Percentiles rank a stretch among this genome's conserved stretches.
These are phyloP conservation scores for Eucalyptus erythrocorys DNA, from an alignment of 345 rosid species.

Conservation along the genomic window DNA sequence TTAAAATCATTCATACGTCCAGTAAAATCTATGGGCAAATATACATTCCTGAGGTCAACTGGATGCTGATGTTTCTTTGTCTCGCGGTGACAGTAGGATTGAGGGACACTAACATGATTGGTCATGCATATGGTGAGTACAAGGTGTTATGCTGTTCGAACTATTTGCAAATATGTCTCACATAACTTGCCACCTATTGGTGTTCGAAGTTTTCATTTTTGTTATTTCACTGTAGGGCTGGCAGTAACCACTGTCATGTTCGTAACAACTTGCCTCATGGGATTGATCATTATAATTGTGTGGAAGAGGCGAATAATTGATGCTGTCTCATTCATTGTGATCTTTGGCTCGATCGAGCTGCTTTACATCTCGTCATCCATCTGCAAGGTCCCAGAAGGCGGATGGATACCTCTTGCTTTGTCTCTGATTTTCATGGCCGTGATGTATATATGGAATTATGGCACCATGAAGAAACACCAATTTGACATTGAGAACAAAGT, in stretches of 20 bases:
- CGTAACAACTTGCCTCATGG: slow-evolving; percentile 67
- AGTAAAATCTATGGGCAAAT: slow-evolving; percentile 70
- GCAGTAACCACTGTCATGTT: slow-evolving; percentile 78
- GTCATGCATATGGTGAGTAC: slow-evolving; percentile 71
- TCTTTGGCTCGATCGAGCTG: slow-evolving; percentile 60
- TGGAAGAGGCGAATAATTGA: slow-evolving; percentile 41
- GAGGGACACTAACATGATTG: slow-evolving; percentile 60
- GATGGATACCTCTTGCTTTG: slow-evolving; percentile 69
- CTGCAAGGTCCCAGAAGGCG: slow-evolving; percentile 64
- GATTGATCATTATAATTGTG: slow-evolving; percentile 50
- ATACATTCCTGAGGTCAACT: slow-evolving; percentile 86
- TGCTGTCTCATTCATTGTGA: slow-evolving; percentile 33
- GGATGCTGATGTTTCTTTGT: slow-evolving; percentile 81
- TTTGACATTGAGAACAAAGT: slow-evolving; percentile 76
- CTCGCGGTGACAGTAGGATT: slow-evolving; percentile 60
- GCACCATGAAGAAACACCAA: slow-evolving; percentile 62
- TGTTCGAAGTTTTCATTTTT: background rate
- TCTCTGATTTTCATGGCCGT: slow-evolving; percentile 40
- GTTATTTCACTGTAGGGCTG: slow-evolving; percentile 30
- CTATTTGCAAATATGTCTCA: background rate
- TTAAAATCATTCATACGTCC: slow-evolving; percentile 75
- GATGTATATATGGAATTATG: slow-evolving; percentile 87
- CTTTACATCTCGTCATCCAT: slow-evolving; percentile 56
- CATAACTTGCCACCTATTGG: background rate
- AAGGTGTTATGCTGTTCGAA: background rate